Conservation (phyloP, 495 filamentous ascomycete species). For the Neurospora hispaniola region DNA sequence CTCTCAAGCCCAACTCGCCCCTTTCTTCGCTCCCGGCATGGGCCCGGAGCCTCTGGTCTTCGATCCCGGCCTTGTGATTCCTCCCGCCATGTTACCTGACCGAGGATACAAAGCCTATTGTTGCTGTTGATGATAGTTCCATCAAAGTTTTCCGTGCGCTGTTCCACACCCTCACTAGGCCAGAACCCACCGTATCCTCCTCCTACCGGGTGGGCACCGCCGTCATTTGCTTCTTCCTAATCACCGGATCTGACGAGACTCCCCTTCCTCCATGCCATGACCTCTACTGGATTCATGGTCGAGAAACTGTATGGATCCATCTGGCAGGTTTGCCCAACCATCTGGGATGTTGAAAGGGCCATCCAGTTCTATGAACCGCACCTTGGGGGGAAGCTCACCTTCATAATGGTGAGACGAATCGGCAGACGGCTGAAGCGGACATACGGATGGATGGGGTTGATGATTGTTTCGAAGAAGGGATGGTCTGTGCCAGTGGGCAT, state of each 20-base stretch:
- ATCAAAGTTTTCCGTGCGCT: constrained; percentile 18
- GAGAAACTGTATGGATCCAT: constrained; percentile 44
- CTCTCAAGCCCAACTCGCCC: too few relatives aligned
- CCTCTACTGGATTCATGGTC: constrained; percentile 11
- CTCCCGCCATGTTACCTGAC: too few relatives aligned
- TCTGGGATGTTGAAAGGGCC: constrained; percentile 22
- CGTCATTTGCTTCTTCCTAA: too few relatives aligned
- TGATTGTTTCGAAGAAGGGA: constrained; percentile 8
- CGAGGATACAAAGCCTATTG: constrained; percentile 10
- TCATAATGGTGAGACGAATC: constrained; percentile 6
- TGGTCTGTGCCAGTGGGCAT: not conserved
- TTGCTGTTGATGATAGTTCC: constrained; percentile 33
- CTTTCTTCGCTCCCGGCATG: too few relatives aligned
- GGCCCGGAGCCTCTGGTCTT: too few relatives aligned
- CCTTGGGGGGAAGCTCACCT: constrained; percentile 1
- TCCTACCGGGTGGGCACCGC: too few relatives aligned
- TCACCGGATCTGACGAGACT: too few relatives aligned
- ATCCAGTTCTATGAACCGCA: constrained; percentile 47
- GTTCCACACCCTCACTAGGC: constrained; percentile 4
- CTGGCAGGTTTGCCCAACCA: constrained; percentile 39
- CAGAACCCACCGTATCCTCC: too few relatives aligned
- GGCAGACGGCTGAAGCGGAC: constrained; percentile 10
- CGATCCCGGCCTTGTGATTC: too few relatives aligned
- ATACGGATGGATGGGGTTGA: constrained; percentile 10
- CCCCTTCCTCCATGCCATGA: too few relatives aligned